Base-by-base conservation (phyloP, 352 stramenopile species). In the Phytophthora capsici region DNA sequence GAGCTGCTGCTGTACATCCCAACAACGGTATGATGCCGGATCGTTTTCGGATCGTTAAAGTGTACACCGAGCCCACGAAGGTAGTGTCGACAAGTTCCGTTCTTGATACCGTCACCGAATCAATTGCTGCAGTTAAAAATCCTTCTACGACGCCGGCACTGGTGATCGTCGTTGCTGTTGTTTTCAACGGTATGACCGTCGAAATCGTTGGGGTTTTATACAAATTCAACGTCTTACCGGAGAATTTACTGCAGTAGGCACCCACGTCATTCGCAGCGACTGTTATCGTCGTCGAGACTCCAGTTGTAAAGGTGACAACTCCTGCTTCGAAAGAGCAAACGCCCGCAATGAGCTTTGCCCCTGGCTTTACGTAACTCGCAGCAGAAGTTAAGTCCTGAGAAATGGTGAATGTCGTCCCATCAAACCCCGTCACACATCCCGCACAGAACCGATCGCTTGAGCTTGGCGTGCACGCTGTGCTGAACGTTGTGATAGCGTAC, bases 51-150 rank as follows among this genome's bases (percentile, higher is more conserved):
- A 95, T 91, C 45, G 80, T 91, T 14, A 93, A 70, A 7, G 60
- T 71, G 57, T 95, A 95, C 1, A 79, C 48, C 0, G 75, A 80
- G 8, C 84, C 84, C 1, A 93, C 84, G 30, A 92, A 90, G 1
- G 25, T 63, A 1, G 2, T 17, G 0, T 71, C 73, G 7, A 93
- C 82, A n/a, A 67, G 49, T 20, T 80, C 49, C 0, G 55, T 75
- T 2, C 66, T 66, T 4, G 57, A 52, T 16, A 93, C 76, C 0
- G 69, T 74, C 8, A 92, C 83, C 2, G 80, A 80, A 34, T 86
- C 71, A 47, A 89, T 82, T 2, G 83, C 75, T 8, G 51, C 58
- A 9, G 84, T 88, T 20, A 95, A 61, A 3, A 77, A 52, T 4
- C 66, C 68, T 67, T 82, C 63, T 9, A 88, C 73, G 0, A 82